Evolutionary conservation across 2,329 filamentous ascomycete species (phyloP).

Genomic region (Onygena corvina): DNA sequence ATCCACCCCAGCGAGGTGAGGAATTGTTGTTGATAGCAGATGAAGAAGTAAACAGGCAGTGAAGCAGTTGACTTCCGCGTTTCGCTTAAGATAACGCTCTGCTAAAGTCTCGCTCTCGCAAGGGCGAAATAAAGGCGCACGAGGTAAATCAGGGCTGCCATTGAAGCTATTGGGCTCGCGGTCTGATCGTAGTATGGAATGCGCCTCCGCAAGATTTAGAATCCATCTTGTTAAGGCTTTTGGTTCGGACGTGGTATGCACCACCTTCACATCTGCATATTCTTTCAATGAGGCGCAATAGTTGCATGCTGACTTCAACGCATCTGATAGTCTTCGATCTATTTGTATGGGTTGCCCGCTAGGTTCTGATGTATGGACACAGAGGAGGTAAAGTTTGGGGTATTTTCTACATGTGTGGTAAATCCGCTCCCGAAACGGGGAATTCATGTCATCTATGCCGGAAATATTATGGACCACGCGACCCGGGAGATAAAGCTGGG

Average conservation of each 20-base stretch:
- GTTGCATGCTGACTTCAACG: slow-evolving; percentile 17
- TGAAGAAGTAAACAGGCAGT: not conserved
- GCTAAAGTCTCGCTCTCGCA: not conserved
- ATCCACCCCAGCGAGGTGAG: not conserved
- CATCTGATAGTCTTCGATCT: slow-evolving; percentile 14
- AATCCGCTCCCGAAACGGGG: slow-evolving; percentile 46
- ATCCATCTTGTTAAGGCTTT: slow-evolving; percentile 46
- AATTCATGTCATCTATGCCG: slow-evolving; percentile 17
- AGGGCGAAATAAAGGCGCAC: not conserved
- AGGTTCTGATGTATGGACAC: slow-evolving; percentile 10
- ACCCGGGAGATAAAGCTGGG: slow-evolving; percentile 59
- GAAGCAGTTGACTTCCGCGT: not conserved
- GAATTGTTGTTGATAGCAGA: not conserved
- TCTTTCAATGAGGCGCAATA: slow-evolving; percentile 20
- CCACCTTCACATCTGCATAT: slow-evolving; percentile 3
- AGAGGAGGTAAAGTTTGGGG: slow-evolving; percentile 54
- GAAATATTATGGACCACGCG: slow-evolving; percentile 23
- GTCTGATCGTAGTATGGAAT: slow-evolving; percentile 20
- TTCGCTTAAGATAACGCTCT: not conserved
- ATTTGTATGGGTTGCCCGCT: slow-evolving; percentile 16
- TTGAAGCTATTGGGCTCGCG: slow-evolving; percentile 7
- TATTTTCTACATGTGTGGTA: slow-evolving; percentile 47
- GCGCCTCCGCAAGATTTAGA: slow-evolving; percentile 40
- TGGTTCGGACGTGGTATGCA: slow-evolving; percentile 17
- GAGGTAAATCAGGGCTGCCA: not conserved